Base-by-base conservation (phyloP, 768 basidiomycete species). In the Leccinum rimulosum region DNA sequence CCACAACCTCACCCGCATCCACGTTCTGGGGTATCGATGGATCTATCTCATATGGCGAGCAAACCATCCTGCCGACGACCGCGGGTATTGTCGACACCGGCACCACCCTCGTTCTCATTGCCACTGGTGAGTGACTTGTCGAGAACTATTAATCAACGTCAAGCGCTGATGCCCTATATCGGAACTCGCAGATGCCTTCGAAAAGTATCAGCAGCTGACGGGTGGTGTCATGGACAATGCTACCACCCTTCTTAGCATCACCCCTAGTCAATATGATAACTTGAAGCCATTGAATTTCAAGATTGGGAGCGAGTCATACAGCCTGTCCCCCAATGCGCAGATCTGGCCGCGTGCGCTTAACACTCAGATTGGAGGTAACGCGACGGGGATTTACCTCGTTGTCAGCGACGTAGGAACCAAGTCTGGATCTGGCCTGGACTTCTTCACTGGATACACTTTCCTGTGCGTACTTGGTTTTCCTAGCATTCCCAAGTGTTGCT, bases 301-400 rank as follows among this genome's bases (percentile, higher is more conserved):
- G 38, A 64, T 73, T 19, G 67, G 65, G 27, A 50, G 52, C 1
- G 3, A 4, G 0, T 11, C 52, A 1, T 67, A 67, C 43, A 35
- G n/a, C 3, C 57, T 73, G 0, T 53, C 45, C 3, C 58, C 69
- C 3, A 66, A 72, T 15, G 71, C 65, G 68, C 74, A 75, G 52
- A 74, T 73, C 55, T 76, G 74, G 72, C 75, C 74, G 3, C 70
- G 68, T 43, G 69, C 68, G 17, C 63, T 75, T 31, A 76, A 75
- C 62, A 56, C 50, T 5, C 56, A 11, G 8, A 59, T 76, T 15
- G 75, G 73, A 5, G 73, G 73, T 2, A 59, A 4, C 11, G 3
- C 66, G 12, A 5, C 19, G 30, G 22, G 38, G 17, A 73, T 73
- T 28, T 74, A 75, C 54, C 70, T 76, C 4, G 1, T 75, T 31